phyloP scores from a whole-genome alignment of 345 rosid genomes.

The Salix brachista region DNA sequence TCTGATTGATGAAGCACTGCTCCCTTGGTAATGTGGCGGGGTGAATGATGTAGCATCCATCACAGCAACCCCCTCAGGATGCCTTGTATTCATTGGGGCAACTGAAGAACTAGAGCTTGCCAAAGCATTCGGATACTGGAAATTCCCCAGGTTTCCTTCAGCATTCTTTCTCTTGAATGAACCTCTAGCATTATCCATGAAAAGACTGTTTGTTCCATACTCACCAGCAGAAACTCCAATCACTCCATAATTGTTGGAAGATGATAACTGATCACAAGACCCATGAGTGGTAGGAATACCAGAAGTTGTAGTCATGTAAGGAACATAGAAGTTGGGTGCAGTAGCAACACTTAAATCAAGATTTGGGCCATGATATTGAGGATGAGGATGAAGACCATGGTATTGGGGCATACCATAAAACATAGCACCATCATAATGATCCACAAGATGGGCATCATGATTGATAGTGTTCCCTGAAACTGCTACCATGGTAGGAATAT shows the following conservation, averaged over 20 bases:
- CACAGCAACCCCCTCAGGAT: conserved; percentile 38
- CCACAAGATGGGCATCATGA: conserved; percentile 42
- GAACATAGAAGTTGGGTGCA: conserved; percentile 44
- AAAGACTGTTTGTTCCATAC: conserved; percentile 43
- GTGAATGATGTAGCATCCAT: conserved; percentile 39
- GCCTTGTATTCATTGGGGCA: conserved; percentile 43
- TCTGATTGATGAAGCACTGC: conserved; percentile 36
- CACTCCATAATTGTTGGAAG: conserved; percentile 42
- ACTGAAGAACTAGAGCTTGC: conserved; percentile 41
- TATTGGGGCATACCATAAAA: conserved; percentile 45
- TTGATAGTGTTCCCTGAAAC: conserved; percentile 36
- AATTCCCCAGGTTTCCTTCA: conserved; percentile 45
- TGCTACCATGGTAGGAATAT: conserved; percentile 36
- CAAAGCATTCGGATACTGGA: conserved; percentile 46
- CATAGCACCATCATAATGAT: conserved; percentile 41
- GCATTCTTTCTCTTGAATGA: conserved; percentile 65
- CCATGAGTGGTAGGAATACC: conserved; percentile 43
- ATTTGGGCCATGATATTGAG: conserved; percentile 39
- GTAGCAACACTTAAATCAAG: conserved; percentile 47
- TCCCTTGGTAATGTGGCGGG: conserved; percentile 42
- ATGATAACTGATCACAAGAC: conserved; percentile 39
- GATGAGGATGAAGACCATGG: conserved; percentile 46
- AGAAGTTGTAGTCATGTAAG: conserved; percentile 34
- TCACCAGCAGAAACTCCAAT: conserved; percentile 52
- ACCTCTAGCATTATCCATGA: conserved; percentile 51